A percentile compares a stretch with the other conserved stretches of the same genome.
Evolutionary conservation across 2,329 filamentous ascomycete species (phyloP).

Genomic region (Neospermospora avenae): DNA sequence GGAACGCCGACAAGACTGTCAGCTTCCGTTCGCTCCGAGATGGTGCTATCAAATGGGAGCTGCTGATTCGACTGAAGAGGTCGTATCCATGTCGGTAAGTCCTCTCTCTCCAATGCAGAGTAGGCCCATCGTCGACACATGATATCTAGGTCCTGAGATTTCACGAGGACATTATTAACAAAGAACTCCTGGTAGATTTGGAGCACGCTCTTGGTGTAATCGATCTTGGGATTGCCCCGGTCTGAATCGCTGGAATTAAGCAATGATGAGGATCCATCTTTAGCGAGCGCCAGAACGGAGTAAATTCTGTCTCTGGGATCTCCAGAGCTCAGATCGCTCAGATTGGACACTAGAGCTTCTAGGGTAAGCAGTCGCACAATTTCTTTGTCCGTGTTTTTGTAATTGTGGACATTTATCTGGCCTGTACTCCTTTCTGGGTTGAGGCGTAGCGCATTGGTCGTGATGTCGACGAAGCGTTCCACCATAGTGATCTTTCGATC

Average conservation of each 20-base stretch:
- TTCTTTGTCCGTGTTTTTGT: neutral
- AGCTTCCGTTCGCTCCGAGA: constrained; percentile 11
- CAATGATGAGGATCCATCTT: constrained; percentile 7
- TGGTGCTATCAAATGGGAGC: constrained; percentile 3
- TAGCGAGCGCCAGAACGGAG: constrained; percentile 14
- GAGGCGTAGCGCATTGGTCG: constrained; percentile 12
- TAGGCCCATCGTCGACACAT: constrained; percentile 16
- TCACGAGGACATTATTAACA: constrained; percentile 6
- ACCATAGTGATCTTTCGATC: constrained; percentile 13
- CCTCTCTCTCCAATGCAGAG: constrained; percentile 9
- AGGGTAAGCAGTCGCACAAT: constrained; percentile 10
- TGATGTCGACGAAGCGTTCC: constrained; percentile 18
- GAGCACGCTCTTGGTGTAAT: constrained; percentile 4
- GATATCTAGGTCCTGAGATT: constrained; percentile 12
- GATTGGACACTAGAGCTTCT: constrained; percentile 13
- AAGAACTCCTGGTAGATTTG: constrained; percentile 18
- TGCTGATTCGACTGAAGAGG: constrained; percentile 10
- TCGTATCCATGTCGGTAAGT: constrained; percentile 12
- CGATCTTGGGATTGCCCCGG: neutral
- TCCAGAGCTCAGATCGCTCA: constrained; percentile 5
- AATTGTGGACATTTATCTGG: too few relatives aligned
- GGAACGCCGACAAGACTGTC: constrained; percentile 15
- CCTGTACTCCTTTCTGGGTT: too few relatives aligned
- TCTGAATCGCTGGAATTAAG: neutral
- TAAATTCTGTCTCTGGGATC: constrained; percentile 15